phyloP scores from a whole-genome alignment of 2,329 filamentous ascomycete species.

The Hortaea werneckii region DNA sequence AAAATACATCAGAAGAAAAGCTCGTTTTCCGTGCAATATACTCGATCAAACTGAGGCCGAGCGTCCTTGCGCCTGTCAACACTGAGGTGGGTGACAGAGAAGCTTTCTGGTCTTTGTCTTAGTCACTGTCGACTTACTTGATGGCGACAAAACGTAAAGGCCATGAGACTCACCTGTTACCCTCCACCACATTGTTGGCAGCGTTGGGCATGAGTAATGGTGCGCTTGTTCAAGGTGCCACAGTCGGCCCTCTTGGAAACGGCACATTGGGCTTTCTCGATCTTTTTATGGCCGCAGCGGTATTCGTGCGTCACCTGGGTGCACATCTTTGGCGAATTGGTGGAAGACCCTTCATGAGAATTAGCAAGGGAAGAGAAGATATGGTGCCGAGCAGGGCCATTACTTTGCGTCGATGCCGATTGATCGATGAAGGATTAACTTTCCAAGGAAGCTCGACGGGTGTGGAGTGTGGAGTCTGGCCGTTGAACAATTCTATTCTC shows the following conservation, averaged over 20 bases:
- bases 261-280: conserved; percentile 37
- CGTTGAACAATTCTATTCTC: not conserved
- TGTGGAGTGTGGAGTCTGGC: too few species aligned
- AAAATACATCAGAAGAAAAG: not conserved
- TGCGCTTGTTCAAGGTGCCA: conserved; percentile 32
- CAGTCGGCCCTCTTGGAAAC: conserved; percentile 34
- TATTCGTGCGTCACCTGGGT: conserved; percentile 38
- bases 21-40: too few species aligned
- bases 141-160: too few species aligned
- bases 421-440: too few species aligned
- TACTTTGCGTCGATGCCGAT: too few species aligned
- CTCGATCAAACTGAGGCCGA: too few species aligned
- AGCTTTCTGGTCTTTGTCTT: too few species aligned
- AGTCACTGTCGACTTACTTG: too few species aligned
- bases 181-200: conserved; percentile 37
- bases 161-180: not conserved
- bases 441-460: too few species aligned
- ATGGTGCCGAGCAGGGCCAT: not conserved
- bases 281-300: conserved; percentile 34
- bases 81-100: too few species aligned
- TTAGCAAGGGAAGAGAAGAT: not conserved
- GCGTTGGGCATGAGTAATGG: conserved; percentile 38
- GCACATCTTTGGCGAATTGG: conserved; percentile 29
- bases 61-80: too few species aligned
- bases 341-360: not conserved